Evolutionary conservation across 306 rosid genomes (phyloP), one percentile per base, ranked within the genome.

Genomic region (Phaseolus lunatus): DNA sequence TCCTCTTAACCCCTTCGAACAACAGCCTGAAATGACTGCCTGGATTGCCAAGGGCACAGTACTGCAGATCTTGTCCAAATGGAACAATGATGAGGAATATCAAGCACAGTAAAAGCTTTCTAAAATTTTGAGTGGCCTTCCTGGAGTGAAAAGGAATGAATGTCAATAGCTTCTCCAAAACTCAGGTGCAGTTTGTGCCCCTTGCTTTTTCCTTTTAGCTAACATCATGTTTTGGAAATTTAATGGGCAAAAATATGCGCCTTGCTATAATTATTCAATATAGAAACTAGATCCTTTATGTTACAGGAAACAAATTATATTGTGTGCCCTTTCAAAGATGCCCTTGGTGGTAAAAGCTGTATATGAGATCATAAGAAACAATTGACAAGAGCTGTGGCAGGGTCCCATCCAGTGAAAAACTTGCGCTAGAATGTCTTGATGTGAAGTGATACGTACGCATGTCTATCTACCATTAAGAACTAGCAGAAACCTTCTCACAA

Each of bases 21-120:
- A 83, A 66, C 94, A 89, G 80, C 98, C 98, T 5, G 96, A 94
- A 81, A 72, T 76, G 70, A 92, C 97, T 50, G 97, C 98, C 33
- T 92, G 98, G 98, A 87, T 94, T 62, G 29, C 84, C 78, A 87
- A 91, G 86, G 97, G 98, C 54, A 83, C 98, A 44, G 64, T 86
- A 75, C 83, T 92, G 59, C 90, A 87, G 86, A 76, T 94, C 75
- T 65, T 89, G 80, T 90, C 96, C 50, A 89, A 87, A 83, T 84
- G 86, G 61, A 81, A 72, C 75, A 67, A 71, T 80, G 91, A 85
- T 70, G 89, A 90, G 72, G 92, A 77, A 61, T 78, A 61, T 88
- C 86, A 81, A 67, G 77, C 84, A 64, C 88, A 78, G 70, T 77
- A 78, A 83, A 82, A 45, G 54, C 53, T 27, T 63, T 41, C 61